Evolutionary conservation across 2,329 filamentous ascomycete genomes (phyloP), one percentile per base, ranked within the genome.

Genomic region (Dothideomycetes sp.): DNA sequence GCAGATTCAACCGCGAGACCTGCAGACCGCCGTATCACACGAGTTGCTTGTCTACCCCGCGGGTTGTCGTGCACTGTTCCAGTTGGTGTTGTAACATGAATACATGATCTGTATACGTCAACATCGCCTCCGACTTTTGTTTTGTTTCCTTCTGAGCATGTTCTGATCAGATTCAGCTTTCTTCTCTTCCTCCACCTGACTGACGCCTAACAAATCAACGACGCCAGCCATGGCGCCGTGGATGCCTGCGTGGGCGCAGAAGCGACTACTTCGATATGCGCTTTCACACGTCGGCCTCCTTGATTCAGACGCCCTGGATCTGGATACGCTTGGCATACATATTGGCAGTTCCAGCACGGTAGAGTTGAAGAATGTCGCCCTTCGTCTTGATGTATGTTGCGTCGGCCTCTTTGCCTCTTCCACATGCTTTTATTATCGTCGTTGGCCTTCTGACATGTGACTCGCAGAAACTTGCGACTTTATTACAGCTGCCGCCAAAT

Each of bases 191-290:
- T n/a, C n/a, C n/a, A n/a, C n/a, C n/a, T n/a, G n/a, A n/a, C n/a
- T n/a, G n/a, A n/a, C n/a, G n/a, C n/a, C n/a, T n/a, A n/a, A n/a
- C n/a, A n/a, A n/a, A n/a, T n/a, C 38, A 37, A 27, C 6, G 10
- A 15, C 17, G 11, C 27, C 35, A 39, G 29, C 29, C 34, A 57
- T 56, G 54, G 47, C 55, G 19, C 79, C 74, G 58, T 78, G 84
- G 58, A 74, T 91, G 55, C 80, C 86, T 48, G 84, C 77, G 51
- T 85, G 70, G 51, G 68, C 94, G 70, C 84, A 88, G 65, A 94
- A 91, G 73, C 80, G 82, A 61, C 73, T 96, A 53, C 74, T 96
- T 49, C 81, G 85, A 51, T 94, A 91, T 67, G 85, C 81, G 35
- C 69, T 98, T 29, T 82, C 82, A 17, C 79, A 81, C 44, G 71